These are phyloP conservation scores for Phytophthora megakarya DNA, from an alignment of 352 stramenopile species.

Conservation along the genomic window DNA sequence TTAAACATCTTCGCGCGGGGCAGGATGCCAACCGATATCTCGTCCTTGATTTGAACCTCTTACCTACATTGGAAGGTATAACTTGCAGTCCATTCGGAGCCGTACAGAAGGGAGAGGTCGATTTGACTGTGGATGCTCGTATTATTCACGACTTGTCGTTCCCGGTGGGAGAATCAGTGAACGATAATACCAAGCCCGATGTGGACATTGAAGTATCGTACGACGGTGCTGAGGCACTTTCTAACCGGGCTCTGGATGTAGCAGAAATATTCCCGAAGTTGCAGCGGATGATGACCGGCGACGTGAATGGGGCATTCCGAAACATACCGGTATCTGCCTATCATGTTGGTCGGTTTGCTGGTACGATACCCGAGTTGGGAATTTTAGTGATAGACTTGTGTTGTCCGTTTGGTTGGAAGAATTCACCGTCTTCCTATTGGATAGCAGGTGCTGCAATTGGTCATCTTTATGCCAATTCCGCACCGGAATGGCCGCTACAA, in stretches of 20 bases:
- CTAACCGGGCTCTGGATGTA: conserved; percentile 7
- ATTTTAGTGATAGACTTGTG: neutral
- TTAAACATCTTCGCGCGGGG: conserved; percentile 15
- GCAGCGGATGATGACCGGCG: conserved; percentile 6
- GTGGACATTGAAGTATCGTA: neutral
- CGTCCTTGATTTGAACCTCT: conserved; percentile 17
- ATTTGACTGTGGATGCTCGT: conserved; percentile 4
- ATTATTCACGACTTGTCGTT: conserved; percentile 26
- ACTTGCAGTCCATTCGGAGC: conserved; percentile 24
- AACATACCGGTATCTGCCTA: conserved; percentile 7
- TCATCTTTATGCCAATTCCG: neutral
- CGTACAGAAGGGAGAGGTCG: conserved; percentile 12
- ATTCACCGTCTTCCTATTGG: neutral
- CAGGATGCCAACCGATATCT: conserved; percentile 19
- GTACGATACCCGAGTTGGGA: neutral
- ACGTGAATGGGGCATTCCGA: conserved; percentile 4
- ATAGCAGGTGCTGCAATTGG: neutral
- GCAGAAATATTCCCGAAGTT: neutral
- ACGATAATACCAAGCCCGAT: conserved; percentile 4
- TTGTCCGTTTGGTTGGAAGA: neutral
- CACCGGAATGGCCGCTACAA: neutral
- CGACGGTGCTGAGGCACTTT: neutral
- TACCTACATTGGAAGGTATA: neutral
- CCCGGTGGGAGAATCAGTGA: conserved; percentile 9
- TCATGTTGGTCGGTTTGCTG: neutral